Base-by-base conservation (phyloP, 768 basidiomycete species). In the Xerocomellus intermedius region DNA sequence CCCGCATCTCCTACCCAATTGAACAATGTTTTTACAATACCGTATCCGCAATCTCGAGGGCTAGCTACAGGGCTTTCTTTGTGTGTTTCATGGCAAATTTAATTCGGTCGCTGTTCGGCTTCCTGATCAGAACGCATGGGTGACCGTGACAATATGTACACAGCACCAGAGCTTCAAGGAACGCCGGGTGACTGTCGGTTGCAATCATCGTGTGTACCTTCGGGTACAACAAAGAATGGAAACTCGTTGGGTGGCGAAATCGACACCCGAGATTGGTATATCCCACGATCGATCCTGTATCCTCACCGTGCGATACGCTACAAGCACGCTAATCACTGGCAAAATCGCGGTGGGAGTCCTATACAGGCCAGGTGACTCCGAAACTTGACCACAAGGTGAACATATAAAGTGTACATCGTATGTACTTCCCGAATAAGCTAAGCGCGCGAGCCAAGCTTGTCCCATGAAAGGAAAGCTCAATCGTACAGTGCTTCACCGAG, bases 1-100 rank as follows among this genome's bases (percentile, higher is more conserved):
- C 63, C 58, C 64, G 67, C 69, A 70, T 69, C 70, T 64, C 66
- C 66, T 67, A 70, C 63, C 66, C 69, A 71, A 67, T 65, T 63
- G 70, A 72, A 73, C 74, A 71, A 67, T 75, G 70, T 74, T 68
- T 65, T 66, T 71, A 68, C 71, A 60, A 61, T 70, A 73, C 68
- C 56, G 57, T 68, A 61, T 58, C 61, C 51, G 58, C 65, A 71
- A 62, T 65, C 45, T 57, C 62, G 62, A 60, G 61, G 74, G 69
- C 65, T 60, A 52, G 37, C 47, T 69, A 68, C 68, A 63, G 59
- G 61, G 62, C 60, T 61, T 59, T 58, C 60, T 61, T 59, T 58
- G 63, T 59, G 54, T 49, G 56, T 52, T 32, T 52, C 46, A 19
- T 49, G 55, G 41, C 37, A 50, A 47, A 35, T 50, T 42, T 53